These are phyloP conservation scores for Porphyrellus sp. DNA, from an alignment of 1,284 basidiomycete genomes.

Conservation along the genomic window DNA sequence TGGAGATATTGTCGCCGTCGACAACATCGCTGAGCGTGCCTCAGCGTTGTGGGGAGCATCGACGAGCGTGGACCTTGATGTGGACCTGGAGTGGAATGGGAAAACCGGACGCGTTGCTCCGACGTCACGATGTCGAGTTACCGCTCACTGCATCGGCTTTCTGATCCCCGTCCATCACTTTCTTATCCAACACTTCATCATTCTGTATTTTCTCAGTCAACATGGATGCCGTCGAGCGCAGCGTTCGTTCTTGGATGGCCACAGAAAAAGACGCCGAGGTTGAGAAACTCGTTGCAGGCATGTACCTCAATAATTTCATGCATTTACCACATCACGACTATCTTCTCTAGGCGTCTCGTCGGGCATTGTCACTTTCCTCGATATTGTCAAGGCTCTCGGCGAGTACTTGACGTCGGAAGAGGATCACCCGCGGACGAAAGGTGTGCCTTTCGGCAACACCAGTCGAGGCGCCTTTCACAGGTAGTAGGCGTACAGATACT, in stretches of 20 bases:
- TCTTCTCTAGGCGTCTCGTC: slow-evolving; percentile 58
- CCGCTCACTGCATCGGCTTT: slow-evolving; percentile 15
- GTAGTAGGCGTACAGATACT: slow-evolving; percentile 74
- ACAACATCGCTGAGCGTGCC: slow-evolving; percentile 17
- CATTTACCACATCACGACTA: slow-evolving; percentile 9
- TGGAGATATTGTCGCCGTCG: slow-evolving; percentile 26
- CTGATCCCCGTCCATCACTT: not conserved
- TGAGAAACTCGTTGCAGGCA: slow-evolving; percentile 58
- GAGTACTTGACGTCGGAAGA: slow-evolving; percentile 87
- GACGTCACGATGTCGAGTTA: not conserved
- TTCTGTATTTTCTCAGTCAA: not conserved
- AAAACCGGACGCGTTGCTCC: slow-evolving; percentile 3
- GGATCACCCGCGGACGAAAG: slow-evolving; percentile 75
- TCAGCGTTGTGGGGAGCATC: slow-evolving; percentile 26
- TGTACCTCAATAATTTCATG: slow-evolving; percentile 12
- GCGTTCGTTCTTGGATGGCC: slow-evolving; percentile 74
- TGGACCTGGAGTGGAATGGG: slow-evolving; percentile 1
- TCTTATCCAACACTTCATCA: not conserved
- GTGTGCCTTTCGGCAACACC: slow-evolving; percentile 37
- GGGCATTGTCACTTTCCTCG: slow-evolving; percentile 63
- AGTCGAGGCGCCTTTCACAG: slow-evolving; percentile 14
- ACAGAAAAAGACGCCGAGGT: slow-evolving; percentile 61
- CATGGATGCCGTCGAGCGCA: slow-evolving; percentile 47
- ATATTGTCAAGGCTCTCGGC: slow-evolving; percentile 84
- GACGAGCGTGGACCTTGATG: not conserved